Conservation (phyloP, 2,329 filamentous ascomycete genomes). For the Pseudopyrenochaeta lycopersici region DNA sequence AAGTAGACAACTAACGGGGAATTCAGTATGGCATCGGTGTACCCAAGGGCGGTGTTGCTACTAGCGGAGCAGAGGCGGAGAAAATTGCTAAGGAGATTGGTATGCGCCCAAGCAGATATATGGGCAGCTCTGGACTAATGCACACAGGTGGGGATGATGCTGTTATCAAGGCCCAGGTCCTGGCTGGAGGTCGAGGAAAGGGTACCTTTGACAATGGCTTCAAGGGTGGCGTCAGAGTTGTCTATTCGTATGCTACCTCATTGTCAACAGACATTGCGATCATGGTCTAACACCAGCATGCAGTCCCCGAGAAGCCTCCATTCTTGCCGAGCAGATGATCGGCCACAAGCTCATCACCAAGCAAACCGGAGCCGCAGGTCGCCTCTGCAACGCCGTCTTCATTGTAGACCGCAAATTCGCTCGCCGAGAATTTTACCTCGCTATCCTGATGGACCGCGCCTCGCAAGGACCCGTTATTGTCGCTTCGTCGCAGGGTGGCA, state of each 20-base stretch:
- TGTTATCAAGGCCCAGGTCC: slow-evolving; percentile 99
- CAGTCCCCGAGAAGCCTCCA: slow-evolving; percentile 87
- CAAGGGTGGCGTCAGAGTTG: slow-evolving; percentile 97
- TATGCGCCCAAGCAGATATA: slow-evolving; percentile 49
- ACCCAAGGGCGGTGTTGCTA: slow-evolving; percentile 87
- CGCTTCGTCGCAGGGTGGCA: slow-evolving; percentile 96
- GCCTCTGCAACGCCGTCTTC: slow-evolving; percentile 96
- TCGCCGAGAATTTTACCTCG: slow-evolving; percentile 98
- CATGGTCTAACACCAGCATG: slow-evolving; percentile 19
- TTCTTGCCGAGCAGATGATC: slow-evolving; percentile 99
- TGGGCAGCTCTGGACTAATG: slow-evolving; percentile 40
- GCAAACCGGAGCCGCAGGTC: slow-evolving; percentile 93
- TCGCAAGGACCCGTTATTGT: slow-evolving; percentile 94
- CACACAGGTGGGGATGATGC: slow-evolving; percentile 80
- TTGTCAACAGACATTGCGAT: slow-evolving; percentile 1
- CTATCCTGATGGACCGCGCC: slow-evolving; percentile 95
- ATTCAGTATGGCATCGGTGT: slow-evolving; percentile 91
- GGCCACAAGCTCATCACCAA: slow-evolving; percentile 99
- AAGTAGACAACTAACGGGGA: slow-evolving; percentile 32
- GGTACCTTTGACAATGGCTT: slow-evolving; percentile 97
- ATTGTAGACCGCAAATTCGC: slow-evolving; percentile 99
- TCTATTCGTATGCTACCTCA: slow-evolving; percentile 78
- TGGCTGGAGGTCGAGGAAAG: slow-evolving; percentile 97
- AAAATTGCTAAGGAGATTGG: slow-evolving; percentile 88
- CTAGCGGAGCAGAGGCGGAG: slow-evolving; percentile 86